Evolutionary conservation across 164 flowering plant genomes (phyloP).

Genomic region (Stephania yunnanensis): DNA sequence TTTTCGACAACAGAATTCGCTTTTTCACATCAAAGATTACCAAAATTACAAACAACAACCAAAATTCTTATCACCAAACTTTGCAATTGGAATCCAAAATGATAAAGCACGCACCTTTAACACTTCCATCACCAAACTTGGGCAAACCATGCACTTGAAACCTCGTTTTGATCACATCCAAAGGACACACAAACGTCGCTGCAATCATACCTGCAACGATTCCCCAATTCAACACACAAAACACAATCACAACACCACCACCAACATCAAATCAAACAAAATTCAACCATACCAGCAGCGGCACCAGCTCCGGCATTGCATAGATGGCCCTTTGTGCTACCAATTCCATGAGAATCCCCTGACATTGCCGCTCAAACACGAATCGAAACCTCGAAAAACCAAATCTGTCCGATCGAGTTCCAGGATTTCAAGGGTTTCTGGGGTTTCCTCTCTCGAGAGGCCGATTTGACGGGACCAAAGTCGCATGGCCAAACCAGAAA

Average conservation of each 20-base stretch:
- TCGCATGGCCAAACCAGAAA: constrained; percentile 70
- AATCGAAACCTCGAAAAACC: constrained; percentile 5
- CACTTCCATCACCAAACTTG: constrained; percentile 33
- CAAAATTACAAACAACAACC: neutral
- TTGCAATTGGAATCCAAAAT: neutral
- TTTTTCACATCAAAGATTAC: neutral
- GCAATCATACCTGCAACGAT: constrained; percentile 66
- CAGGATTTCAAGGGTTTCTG: constrained; percentile 9
- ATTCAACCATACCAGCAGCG: constrained; percentile 60
- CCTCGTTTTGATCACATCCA: constrained; percentile 95
- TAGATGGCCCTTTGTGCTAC: constrained; percentile 49
- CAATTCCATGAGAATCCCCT: constrained; percentile 36
- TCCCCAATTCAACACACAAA: constrained; percentile 7
- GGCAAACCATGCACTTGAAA: constrained; percentile 93
- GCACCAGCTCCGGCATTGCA: constrained; percentile 97
- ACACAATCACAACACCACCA: neutral
- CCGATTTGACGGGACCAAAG: constrained; percentile 42
- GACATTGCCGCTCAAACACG: constrained; percentile 29
- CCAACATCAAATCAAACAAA: neutral
- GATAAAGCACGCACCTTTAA: constrained; percentile 41
- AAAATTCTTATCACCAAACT: neutral
- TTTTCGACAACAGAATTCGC: neutral
- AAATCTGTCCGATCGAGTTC: constrained; percentile 1
- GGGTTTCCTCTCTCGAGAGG: constrained; percentile 70
- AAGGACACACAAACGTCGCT: constrained; percentile 96